Evolutionary conservation across 495 filamentous ascomycete species (phyloP), one percentile per base, ranked within the genome.

Genomic region (Aspergillus heteromorphus): DNA sequence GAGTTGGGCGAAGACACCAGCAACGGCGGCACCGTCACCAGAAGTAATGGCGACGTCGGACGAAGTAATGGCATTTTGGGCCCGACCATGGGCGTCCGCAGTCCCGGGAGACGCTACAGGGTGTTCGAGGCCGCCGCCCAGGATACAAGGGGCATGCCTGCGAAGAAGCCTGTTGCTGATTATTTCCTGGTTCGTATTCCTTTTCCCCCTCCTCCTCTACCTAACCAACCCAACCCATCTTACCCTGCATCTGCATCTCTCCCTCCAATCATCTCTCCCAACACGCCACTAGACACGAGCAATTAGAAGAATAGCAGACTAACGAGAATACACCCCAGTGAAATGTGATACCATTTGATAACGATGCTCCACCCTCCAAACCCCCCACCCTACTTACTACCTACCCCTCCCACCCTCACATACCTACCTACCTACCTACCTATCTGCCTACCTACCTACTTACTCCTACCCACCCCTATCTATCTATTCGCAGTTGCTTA

Each of bases 61-160:
- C 72, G 81, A 49, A 79, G 75, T 66, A 81, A 73, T 70, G 83
- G 71, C 48, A 71, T 67, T 58, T 63, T 63, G 62, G 57, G 54
- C n/a, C 27, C 55, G 30, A 9, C 25, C 11, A 77, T 68, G 29
- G 62, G 68, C 38, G 77, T 78, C 50, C 68, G 73, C 45, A 92
- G 91, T 21, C 93, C 93, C 9, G 93, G 91, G 25, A 82, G 93
- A 69, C 76, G 93, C 64, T 98, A 98, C 73, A 75, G 93, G 42
- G 93, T 98, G 9, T 98, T 97, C 71, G 91, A 97, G 63, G 95
- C 95, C 1, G 93, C 93, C 59, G 89, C 93, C 60, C 93, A 98
- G 77, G 93, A 97, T 70, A 87, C 87, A 38, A 83, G 95, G 69
- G 93, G 93, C 11, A 97, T 98, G 93, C 93, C 93, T 64, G 93